These are phyloP conservation scores for Ceratobasidium sp. DNA, from an alignment of 1,284 basidiomycete species.

Conservation along the genomic window DNA sequence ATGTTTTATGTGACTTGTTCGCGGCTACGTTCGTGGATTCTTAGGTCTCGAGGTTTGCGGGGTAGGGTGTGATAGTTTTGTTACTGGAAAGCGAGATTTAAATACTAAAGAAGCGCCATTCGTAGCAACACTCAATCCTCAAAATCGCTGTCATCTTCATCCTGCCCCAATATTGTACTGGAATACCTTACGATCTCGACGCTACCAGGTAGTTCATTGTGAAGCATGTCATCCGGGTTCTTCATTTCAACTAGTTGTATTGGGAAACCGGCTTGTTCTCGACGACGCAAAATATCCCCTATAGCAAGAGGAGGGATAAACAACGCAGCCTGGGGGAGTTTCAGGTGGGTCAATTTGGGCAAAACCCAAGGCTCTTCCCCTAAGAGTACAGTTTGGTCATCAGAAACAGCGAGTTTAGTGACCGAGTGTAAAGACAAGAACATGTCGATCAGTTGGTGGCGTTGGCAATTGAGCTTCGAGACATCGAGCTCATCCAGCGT, in stretches of 20 bases:
- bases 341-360: background rate
- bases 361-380: background rate
- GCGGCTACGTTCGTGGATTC: too few relatives aligned
- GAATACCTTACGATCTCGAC: background rate
- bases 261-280: background rate
- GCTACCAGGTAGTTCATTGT: background rate
- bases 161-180: background rate
- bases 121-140: background rate
- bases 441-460: background rate
- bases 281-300: background rate
- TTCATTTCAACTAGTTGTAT: background rate
- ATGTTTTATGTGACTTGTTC: background rate
- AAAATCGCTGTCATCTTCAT: background rate
- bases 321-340: too few relatives aligned
- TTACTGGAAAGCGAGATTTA: too few relatives aligned
- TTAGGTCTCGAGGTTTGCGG: too few relatives aligned
- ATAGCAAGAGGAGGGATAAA: background rate
- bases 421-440: background rate
- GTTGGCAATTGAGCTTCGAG: background rate
- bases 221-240: background rate
- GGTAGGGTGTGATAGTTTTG: too few relatives aligned
- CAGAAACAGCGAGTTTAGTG: background rate
- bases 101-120: too few relatives aligned
- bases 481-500: background rate
- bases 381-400: background rate